Conservation (phyloP, 78 protist species). For the Guillardia theta region DNA sequence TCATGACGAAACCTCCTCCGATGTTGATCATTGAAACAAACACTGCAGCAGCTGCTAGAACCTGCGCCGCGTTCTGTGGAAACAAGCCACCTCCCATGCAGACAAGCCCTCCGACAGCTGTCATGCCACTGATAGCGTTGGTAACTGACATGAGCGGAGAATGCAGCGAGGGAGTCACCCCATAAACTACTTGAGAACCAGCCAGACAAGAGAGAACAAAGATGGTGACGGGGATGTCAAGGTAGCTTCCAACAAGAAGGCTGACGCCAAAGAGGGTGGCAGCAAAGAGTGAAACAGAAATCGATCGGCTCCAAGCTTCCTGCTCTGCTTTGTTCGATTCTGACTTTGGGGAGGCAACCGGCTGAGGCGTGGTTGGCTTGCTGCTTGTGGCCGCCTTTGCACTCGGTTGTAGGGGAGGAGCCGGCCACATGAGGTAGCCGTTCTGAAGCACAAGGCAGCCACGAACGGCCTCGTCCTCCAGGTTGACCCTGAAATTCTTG, state of each 20-base stretch:
- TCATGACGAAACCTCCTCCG: constrained; percentile 95
- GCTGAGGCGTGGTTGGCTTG: too few species aligned
- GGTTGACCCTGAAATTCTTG: background rate
- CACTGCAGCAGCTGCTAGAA: constrained; percentile 78
- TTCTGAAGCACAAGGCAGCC: constrained; percentile 48
- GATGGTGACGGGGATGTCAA: background rate
- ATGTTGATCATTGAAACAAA: constrained; percentile 86
- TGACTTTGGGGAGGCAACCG: too few species aligned
- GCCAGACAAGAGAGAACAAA: background rate
- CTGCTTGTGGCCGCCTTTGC: too few species aligned
- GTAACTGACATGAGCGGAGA: constrained; percentile 96
- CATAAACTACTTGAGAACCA: constrained; percentile 70
- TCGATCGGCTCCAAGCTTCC: too few species aligned
- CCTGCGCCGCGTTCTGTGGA: background rate
- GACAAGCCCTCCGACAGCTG: constrained; percentile 87
- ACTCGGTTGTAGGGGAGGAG: too few species aligned
- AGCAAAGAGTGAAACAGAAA: background rate
- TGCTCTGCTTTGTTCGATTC: too few species aligned
- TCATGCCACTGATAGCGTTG: constrained; percentile 96
- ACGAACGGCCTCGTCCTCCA: constrained; percentile 74
- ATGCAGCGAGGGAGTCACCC: constrained; percentile 96
- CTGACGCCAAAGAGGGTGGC: background rate
- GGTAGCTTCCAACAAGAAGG: background rate
- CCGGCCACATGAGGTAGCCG: too few species aligned
- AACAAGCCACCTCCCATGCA: constrained; percentile 54